phyloP scores from a whole-genome alignment of 2,329 filamentous ascomycete genomes.

The Phialophora macrospora region DNA sequence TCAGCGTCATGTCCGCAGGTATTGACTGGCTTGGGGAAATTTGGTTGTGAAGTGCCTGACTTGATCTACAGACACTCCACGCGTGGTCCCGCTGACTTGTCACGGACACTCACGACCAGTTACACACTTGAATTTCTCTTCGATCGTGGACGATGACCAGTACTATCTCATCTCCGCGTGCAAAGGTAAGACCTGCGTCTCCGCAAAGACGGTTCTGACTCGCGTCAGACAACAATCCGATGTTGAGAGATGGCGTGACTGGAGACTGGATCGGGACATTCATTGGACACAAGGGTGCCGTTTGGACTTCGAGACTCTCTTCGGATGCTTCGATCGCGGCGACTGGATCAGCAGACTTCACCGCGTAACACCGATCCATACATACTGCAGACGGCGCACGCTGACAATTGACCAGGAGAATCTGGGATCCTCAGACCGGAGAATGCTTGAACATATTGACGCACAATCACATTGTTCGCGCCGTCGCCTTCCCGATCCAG shows the following conservation, averaged over 20 bases:
- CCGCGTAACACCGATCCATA: conserved; percentile 66
- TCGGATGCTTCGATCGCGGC: conserved; percentile 86
- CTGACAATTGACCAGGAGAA: conserved; percentile 65
- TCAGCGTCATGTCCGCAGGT: conserved; percentile 12
- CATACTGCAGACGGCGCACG: conserved; percentile 2
- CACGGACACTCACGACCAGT: conserved; percentile 93
- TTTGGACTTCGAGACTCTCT: conserved; percentile 93
- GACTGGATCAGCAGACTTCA: conserved; percentile 95
- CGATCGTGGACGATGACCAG: conserved; percentile 76
- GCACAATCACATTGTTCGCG: conserved; percentile 93
- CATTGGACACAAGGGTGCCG: conserved; percentile 95
- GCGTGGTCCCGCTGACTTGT: conserved; percentile 86
- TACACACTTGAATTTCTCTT: conserved; percentile 87
- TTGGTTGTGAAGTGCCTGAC: background rate
- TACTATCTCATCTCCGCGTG: conserved; percentile 94
- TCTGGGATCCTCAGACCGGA: conserved; percentile 96
- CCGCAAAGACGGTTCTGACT: conserved; percentile 8
- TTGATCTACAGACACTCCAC: conserved; percentile 47
- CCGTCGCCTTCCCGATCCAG: conserved; percentile 85
- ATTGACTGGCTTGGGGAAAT: background rate
- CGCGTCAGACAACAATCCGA: conserved; percentile 85
- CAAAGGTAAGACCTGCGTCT: conserved; percentile 64
- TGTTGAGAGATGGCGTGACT: conserved; percentile 94
- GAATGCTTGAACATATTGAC: conserved; percentile 85
- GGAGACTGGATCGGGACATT: conserved; percentile 99